Evolutionary conservation across 2,329 filamentous ascomycete species (phyloP).

Genomic region (Cryphonectria japonica): DNA sequence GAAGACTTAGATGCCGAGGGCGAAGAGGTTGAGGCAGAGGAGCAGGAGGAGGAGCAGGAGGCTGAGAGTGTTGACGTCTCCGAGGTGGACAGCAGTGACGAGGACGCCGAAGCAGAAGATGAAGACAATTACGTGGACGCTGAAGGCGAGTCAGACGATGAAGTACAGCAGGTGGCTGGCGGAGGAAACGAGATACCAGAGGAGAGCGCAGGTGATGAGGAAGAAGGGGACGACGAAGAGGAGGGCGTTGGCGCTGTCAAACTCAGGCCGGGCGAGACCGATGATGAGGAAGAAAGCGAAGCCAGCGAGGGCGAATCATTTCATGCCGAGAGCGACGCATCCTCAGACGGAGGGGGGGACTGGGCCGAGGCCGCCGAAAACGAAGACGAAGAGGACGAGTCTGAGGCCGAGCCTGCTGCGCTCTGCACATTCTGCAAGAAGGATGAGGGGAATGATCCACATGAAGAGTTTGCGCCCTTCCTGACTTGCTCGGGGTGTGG

Average conservation of each 20-base stretch:
- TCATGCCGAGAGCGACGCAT: constrained; percentile 43
- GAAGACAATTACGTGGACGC: constrained; percentile 37
- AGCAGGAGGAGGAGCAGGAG: constrained; percentile 40
- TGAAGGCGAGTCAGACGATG: constrained; percentile 37
- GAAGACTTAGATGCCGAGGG: constrained; percentile 47
- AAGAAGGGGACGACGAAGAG: constrained; percentile 48
- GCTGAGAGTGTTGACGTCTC: constrained; percentile 31
- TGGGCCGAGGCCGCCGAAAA: constrained; percentile 62
- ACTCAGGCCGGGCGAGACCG: constrained; percentile 55
- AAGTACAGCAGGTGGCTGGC: constrained; percentile 22
- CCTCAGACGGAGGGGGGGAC: constrained; percentile 48
- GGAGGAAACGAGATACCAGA: constrained; percentile 29
- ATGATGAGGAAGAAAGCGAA: constrained; percentile 46
- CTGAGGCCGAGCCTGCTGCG: constrained; percentile 57
- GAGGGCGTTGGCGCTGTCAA: constrained; percentile 63
- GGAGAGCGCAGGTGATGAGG: constrained; percentile 32
- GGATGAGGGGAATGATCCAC: constrained; percentile 81
- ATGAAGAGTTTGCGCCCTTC: constrained; percentile 79
- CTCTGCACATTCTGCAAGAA: constrained; percentile 76
- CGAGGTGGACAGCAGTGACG: constrained; percentile 31
- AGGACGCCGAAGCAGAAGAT: constrained; percentile 30
- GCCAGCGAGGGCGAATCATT: constrained; percentile 42
- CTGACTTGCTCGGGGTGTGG: constrained; percentile 77
- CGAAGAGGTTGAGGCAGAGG: constrained; percentile 39
- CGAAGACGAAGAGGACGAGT: constrained; percentile 52